Evolutionary conservation across 257 asterid genomes (phyloP), one percentile per base, ranked within the genome.

Genomic region (Voacanga thouarsii): DNA sequence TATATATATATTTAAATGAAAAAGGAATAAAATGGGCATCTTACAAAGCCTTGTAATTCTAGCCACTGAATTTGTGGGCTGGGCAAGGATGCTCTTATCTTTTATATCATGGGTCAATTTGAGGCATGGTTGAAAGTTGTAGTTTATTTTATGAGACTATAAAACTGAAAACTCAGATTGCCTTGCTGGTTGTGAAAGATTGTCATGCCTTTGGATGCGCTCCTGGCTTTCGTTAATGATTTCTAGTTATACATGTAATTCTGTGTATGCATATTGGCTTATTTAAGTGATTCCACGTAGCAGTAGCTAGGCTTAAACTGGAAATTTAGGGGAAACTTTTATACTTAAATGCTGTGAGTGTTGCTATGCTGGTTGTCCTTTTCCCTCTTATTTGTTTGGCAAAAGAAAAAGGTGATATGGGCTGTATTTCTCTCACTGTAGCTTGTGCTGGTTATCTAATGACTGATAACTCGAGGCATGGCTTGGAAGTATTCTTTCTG

Each of bases 381-480:
- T 33, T 33, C 37, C 37, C 37, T 33, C 37, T 33, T 33, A 33
- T 33, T 33, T 33, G 37, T 33, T 33, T 33, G 37, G 37, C 37
- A 33, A 33, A 33, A 33, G 37, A 33, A 33, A 33, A 33, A 33
- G 37, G 37, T 33, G 37, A 43, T 43, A 43, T 43, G 47, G 47
- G 8, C 47, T 43, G 47, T 43, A 43, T 43, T 7, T 43, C 47
- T 43, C 8, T 5, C 47, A 43, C 61, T 51, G 43, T 44, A 41
- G 43, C 23, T 75, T 61, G 3, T n/a, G 56, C 11, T 56, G 21
- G 70, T 68, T 24, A 55, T 55, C 26, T 55, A 55, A 19, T 15
- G 61, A 24, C 5, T 55, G 61, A 55, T 5, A 55, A 18, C 16
- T 23, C 19, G 61, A 83, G 84, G 0, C 89, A 86, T 79, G 88